Evolutionary conservation across 441 rosid genomes (phyloP).

Genomic region (Populus hybrid): DNA sequence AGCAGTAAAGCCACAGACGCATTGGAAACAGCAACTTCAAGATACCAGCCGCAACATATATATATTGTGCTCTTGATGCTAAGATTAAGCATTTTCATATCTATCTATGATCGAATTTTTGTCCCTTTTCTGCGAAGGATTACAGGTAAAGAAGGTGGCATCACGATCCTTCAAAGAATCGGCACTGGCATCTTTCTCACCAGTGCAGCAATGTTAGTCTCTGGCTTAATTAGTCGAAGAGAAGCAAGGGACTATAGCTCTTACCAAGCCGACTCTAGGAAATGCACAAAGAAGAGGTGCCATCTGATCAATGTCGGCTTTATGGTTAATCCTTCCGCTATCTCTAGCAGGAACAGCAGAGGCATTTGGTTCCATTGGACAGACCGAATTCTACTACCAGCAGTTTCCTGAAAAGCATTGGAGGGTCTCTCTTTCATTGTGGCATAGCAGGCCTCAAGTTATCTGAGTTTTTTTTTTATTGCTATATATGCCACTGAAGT

Average conservation of each 20-base stretch:
- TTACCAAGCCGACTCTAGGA: slow-evolving; percentile 55
- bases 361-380: slow-evolving; percentile 10
- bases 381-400: slow-evolving; percentile 18
- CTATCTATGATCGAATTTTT: slow-evolving; percentile 54
- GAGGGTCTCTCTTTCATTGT: neutral
- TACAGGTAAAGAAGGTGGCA: slow-evolving; percentile 68
- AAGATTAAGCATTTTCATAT: slow-evolving; percentile 50
- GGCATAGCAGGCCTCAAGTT: neutral
- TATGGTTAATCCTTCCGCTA: slow-evolving; percentile 69
- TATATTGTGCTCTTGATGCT: slow-evolving; percentile 68
- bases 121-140: slow-evolving; percentile 55
- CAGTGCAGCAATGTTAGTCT: slow-evolving; percentile 37
- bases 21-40: slow-evolving; percentile 42
- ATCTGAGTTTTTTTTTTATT: slow-evolving; percentile 3
- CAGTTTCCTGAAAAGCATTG: slow-evolving; percentile 23
- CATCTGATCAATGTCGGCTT: slow-evolving; percentile 68
- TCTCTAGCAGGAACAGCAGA: slow-evolving; percentile 52
- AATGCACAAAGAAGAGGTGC: slow-evolving; percentile 63
- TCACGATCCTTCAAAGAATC: slow-evolving; percentile 70
- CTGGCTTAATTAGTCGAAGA: slow-evolving; percentile 49
- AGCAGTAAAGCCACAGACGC: slow-evolving; percentile 61
- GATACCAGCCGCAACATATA: slow-evolving; percentile 60
- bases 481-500: neutral
- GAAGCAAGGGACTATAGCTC: slow-evolving; percentile 47
- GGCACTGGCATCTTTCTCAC: slow-evolving; percentile 58